phyloP scores from a whole-genome alignment of 352 stramenopile genomes.

The Globisporangium megalacanthum region DNA sequence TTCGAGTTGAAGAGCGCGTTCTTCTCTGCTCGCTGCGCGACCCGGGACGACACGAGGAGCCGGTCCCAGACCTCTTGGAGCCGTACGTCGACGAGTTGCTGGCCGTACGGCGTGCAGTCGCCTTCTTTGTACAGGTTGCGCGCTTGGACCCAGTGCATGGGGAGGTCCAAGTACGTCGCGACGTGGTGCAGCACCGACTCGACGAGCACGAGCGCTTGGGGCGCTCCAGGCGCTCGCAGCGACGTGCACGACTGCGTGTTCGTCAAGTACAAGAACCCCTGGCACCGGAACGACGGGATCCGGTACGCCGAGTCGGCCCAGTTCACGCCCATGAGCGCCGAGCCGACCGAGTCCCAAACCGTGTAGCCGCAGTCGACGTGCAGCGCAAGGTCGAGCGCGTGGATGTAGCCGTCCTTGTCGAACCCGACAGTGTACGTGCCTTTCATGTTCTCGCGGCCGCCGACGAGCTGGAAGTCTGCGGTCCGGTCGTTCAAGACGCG shows the following conservation, averaged over 20 bases:
- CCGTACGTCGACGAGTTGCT: constrained; percentile 89
- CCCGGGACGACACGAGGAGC: constrained; percentile 58
- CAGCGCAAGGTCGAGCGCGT: constrained; percentile 88
- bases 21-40: constrained; percentile 54
- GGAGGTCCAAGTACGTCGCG: constrained; percentile 70
- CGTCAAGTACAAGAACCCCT: constrained; percentile 91
- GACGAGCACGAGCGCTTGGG: constrained; percentile 87
- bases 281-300: constrained; percentile 86
- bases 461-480: constrained; percentile 94
- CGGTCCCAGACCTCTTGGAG: constrained; percentile 84
- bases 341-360: constrained; percentile 90
- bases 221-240: constrained; percentile 94
- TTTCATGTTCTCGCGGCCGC: constrained; percentile 91
- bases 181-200: constrained; percentile 96
- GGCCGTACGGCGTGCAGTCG: constrained; percentile 91
- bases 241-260: constrained; percentile 94
- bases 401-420: constrained; percentile 78
- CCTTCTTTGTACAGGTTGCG: constrained; percentile 91
- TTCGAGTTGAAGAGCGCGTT: constrained; percentile 88
- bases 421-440: constrained; percentile 91
- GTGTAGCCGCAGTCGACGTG: constrained; percentile 94
- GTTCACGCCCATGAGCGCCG: constrained; percentile 93
- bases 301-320: constrained; percentile 94
- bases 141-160: constrained; percentile 59
- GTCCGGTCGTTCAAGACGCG: constrained; percentile 90